Evolutionary conservation across 495 filamentous ascomycete species (phyloP), one percentile per base, ranked within the genome.

Genomic region (Daldinia loculata): DNA sequence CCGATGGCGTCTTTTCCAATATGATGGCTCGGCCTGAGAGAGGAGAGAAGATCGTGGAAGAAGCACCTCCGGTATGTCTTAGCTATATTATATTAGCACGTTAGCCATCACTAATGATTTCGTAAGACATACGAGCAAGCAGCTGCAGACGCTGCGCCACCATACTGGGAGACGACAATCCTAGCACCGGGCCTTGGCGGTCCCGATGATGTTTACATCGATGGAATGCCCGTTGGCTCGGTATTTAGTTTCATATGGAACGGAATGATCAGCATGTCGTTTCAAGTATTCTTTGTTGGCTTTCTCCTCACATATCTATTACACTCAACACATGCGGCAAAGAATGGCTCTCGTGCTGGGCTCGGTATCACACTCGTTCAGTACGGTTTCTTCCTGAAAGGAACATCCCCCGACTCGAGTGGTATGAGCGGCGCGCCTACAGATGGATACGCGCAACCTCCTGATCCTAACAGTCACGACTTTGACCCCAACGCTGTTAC

Each of bases 141-240:
- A 6, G 95, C 95, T 9, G 95, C 95, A 17, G 95, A 99, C 81
- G 93, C 95, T 22, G 93, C 95, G 38, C 95, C 95, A 0, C 95
- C 96, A 2, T 99, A 98, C 79, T 99, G 95, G 95, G 95, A 99
- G 81, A 98, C 95, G 17, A 98, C 95, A 2, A 98, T 99, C 73
- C 86, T 98, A 62, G 93, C 95, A 3, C 96, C 95, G 6, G 95
- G 95, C 32, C 83, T 90, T 57, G 87, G 90, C 51, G 91, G 90
- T 2, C 85, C 86, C 32, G 94, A 98, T 75, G 95, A 98, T 79
- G 95, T 99, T 55, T 99, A 93, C 77, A 91, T 98, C 45, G 95
- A 99, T 77, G 96, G 95, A 71, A 86, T 99, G 71, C 94, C 96
- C 3, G 96, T 99, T 67, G 95, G 95, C 75, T 96, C 94, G 36